A percentile compares a stretch with the other conserved stretches of the same genome.
Evolutionary conservation across 148 eudicot species (phyloP).

Genomic region (Drosera capensis): DNA sequence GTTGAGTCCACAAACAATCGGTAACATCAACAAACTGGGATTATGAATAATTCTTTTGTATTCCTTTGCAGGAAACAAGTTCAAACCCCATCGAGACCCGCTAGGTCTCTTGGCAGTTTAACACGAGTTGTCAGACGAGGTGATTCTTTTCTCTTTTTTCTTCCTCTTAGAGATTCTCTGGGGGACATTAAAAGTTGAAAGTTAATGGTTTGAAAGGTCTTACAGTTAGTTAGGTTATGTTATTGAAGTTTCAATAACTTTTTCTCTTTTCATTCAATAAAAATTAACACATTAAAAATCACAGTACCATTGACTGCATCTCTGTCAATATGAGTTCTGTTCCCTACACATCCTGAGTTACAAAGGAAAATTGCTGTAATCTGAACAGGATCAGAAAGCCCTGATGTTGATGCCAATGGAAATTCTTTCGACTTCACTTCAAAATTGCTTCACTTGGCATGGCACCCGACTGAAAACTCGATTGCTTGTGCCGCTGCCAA

Average conservation of each 20-base stretch:
- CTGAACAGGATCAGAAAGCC: slow-evolving; percentile 14
- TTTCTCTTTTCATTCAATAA: too few relatives aligned
- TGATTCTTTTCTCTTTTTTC: not conserved
- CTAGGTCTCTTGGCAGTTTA: slow-evolving; percentile 12
- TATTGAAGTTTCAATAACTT: too few relatives aligned
- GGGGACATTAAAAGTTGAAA: too few relatives aligned
- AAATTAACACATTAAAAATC: too few relatives aligned
- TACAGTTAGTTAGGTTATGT: too few relatives aligned
- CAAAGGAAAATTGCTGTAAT: not conserved
- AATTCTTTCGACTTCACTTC: slow-evolving; percentile 18
- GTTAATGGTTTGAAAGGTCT: too few relatives aligned
- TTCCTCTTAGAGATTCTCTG: not conserved
- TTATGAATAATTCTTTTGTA: not conserved
- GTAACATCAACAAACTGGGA: too few relatives aligned
- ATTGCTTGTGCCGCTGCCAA: slow-evolving; percentile 37
- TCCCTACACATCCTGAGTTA: too few relatives aligned
- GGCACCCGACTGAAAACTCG: slow-evolving; percentile 33
- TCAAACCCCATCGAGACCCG: slow-evolving; percentile 15
- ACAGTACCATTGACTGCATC: too few relatives aligned
- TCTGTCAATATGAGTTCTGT: too few relatives aligned
- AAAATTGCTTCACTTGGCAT: slow-evolving; percentile 31
- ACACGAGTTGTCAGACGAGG: slow-evolving; percentile 30
- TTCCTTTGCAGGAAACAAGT: slow-evolving; percentile 13
- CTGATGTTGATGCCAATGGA: slow-evolving; percentile 23
- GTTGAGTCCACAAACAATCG: too few relatives aligned